Conservation (phyloP, 768 basidiomycete genomes). For the Rhizopogon vinicolor region DNA sequence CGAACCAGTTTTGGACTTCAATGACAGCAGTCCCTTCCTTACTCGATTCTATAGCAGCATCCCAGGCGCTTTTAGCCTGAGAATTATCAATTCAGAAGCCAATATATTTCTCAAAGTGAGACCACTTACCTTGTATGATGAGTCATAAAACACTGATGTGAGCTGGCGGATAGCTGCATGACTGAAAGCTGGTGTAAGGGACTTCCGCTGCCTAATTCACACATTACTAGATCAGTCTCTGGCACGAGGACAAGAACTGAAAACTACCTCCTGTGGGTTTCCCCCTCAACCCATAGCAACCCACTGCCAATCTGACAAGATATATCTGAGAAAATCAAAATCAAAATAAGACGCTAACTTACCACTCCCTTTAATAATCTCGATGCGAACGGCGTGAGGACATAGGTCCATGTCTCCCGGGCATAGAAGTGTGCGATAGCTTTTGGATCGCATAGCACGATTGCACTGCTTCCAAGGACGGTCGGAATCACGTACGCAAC, state of each 20-base stretch:
- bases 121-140: no score
- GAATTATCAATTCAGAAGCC: no score
- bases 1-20: no score
- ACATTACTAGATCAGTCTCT: background rate
- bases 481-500: conserved; percentile 38
- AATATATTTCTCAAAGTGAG: no score
- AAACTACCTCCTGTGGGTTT: conserved; percentile 36
- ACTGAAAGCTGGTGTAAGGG: no score
- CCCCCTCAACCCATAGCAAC: conserved; percentile 10
- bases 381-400: conserved; percentile 18
- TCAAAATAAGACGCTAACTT: background rate
- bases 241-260: background rate
- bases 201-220: no score
- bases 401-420: conserved; percentile 39
- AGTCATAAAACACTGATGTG: no score
- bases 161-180: no score
- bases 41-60: no score
- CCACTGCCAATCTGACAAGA: conserved; percentile 30
- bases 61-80: no score
- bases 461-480: conserved; percentile 26
- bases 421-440: conserved; percentile 48
- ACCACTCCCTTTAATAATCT: conserved; percentile 10
- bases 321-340: background rate
- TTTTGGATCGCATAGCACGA: conserved; percentile 43
- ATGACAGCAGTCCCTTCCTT: no score